Conservation (phyloP, 495 filamentous ascomycete genomes). For the Penicillium atrosanguineum region DNA sequence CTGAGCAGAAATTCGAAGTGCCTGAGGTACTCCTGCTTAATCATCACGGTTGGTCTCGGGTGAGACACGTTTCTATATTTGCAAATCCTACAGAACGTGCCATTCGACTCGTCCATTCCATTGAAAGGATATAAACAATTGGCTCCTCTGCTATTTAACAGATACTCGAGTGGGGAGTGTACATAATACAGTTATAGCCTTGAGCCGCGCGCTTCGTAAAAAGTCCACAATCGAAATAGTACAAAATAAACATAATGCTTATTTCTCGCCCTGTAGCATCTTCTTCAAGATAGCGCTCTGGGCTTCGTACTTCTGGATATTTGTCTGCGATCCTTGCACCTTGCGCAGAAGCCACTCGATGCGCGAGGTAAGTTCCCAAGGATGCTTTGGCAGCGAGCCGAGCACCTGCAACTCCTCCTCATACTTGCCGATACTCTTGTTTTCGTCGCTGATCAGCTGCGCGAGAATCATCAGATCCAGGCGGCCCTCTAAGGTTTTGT, state of each 20-base stretch:
- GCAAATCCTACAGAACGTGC: neutral
- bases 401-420: conserved; percentile 75
- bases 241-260: neutral
- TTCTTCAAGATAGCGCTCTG: conserved; percentile 72
- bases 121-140: neutral
- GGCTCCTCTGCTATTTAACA: neutral
- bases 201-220: neutral
- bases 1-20: neutral
- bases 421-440: conserved; percentile 68
- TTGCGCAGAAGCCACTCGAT: conserved; percentile 71
- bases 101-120: neutral
- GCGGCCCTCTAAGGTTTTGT: conserved; percentile 66
- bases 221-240: neutral
- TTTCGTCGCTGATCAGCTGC: conserved; percentile 70
- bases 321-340: conserved; percentile 66
- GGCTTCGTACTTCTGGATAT: conserved; percentile 70
- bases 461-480: conserved; percentile 71
- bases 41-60: neutral
- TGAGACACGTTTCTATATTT: neutral
- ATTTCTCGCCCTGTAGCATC: conserved; percentile 32
- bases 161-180: neutral
- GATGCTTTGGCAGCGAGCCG: conserved; percentile 58
- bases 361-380: conserved; percentile 57
- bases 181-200: neutral
- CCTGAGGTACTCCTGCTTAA: neutral